Conservation (phyloP, 495 filamentous ascomycete genomes). For the Chaetomidium leptoderma region DNA sequence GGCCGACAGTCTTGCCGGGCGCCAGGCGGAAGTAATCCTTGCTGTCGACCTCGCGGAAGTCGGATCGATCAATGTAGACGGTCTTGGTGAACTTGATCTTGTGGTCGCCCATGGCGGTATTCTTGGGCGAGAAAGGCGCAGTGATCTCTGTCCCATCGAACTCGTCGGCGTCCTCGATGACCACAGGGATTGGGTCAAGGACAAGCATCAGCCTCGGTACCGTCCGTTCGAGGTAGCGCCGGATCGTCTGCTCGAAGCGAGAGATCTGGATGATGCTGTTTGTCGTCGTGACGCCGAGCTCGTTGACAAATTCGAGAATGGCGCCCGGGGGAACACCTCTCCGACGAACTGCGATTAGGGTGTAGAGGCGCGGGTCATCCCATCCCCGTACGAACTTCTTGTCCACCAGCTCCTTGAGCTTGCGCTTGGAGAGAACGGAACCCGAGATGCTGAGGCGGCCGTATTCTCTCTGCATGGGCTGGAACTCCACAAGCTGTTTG, state of each 20-base stretch:
- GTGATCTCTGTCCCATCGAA: conserved; percentile 54
- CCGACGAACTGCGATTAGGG: conserved; percentile 76
- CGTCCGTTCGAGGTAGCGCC: conserved; percentile 74
- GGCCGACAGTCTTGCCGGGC: conserved; percentile 81
- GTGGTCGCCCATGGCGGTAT: conserved; percentile 56
- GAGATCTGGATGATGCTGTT: conserved; percentile 66
- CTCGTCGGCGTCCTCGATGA: conserved; percentile 71
- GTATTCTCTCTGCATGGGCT: conserved; percentile 78
- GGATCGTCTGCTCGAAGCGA: conserved; percentile 73
- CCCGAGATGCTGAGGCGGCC: conserved; percentile 77
- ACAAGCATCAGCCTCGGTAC: conserved; percentile 86
- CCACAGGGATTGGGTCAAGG: conserved; percentile 71
- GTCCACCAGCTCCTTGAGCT: conserved; percentile 71
- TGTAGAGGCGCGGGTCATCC: conserved; percentile 88
- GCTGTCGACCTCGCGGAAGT: conserved; percentile 83
- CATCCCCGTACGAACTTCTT: conserved; percentile 70
- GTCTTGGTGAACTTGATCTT: conserved; percentile 74
- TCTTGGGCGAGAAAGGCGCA: conserved; percentile 72
- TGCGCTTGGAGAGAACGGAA: conserved; percentile 78
- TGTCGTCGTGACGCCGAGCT: conserved; percentile 79
- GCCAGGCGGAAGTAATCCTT: conserved; percentile 92
- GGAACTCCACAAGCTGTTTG: conserved; percentile 60
- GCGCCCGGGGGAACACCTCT: conserved; percentile 83
- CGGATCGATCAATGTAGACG: conserved; percentile 87
- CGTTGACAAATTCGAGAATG: conserved; percentile 80